Conservation (phyloP, 208 protist genomes). For the Acanthamoeba royreba region DNA sequence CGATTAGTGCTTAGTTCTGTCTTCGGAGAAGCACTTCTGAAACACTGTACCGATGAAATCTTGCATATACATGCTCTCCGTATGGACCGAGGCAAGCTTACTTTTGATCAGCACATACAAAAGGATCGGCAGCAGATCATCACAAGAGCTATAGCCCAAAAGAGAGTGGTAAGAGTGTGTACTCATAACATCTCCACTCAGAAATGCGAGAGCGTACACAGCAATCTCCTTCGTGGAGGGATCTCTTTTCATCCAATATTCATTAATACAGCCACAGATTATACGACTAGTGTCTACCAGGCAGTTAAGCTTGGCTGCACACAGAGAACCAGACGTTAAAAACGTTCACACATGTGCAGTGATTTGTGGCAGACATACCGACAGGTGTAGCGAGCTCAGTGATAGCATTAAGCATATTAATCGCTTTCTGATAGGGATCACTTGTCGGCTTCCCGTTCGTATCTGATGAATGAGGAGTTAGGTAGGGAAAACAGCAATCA, state of each 20-base stretch:
- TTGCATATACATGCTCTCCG: slow-evolving; percentile 15
- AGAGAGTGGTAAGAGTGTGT: too few species aligned
- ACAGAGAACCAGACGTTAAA: neutral
- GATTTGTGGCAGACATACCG: too few species aligned
- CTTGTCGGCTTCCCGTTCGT: neutral
- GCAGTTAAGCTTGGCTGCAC: neutral
- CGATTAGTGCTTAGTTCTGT: neutral
- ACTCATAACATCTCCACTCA: too few species aligned
- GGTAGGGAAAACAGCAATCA: too few species aligned
- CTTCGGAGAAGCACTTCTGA: too few species aligned
- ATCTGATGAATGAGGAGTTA: too few species aligned
- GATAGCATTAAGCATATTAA: neutral
- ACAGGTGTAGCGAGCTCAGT: neutral
- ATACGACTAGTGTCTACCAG: neutral
- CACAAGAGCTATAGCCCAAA: too few species aligned
- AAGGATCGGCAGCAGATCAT: slow-evolving; percentile 9
- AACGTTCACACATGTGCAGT: neutral
- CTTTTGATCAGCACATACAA: slow-evolving; percentile 12
- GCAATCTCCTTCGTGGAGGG: neutral
- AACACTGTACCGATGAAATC: slow-evolving; percentile 13
- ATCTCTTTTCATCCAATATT: neutral
- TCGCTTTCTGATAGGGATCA: neutral
- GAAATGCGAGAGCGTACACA: too few species aligned
- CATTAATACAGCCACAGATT: neutral
- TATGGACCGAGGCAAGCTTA: neutral